phyloP scores from a whole-genome alignment of 345 rosid genomes.

The Melaleuca alternifolia region DNA sequence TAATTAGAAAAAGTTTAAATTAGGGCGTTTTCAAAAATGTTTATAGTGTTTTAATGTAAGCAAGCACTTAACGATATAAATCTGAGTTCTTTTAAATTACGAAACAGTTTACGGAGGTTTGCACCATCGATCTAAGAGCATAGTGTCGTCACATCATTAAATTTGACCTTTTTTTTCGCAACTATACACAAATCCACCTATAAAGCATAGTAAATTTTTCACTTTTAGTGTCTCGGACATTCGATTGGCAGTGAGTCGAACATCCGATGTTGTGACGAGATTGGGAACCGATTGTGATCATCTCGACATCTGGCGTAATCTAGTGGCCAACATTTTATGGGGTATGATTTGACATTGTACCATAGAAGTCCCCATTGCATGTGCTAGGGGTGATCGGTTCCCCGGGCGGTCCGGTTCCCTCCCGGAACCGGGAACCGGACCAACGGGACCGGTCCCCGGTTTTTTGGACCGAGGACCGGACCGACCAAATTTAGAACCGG shows the following conservation, averaged over 20 bases:
- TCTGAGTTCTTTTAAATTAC: not conserved
- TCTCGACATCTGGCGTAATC: not conserved
- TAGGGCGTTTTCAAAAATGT: too few species aligned
- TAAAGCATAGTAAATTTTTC: not conserved
- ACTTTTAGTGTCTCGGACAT: not conserved
- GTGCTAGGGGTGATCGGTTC: too few species aligned
- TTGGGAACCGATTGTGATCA: not conserved
- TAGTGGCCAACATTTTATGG: accelerated
- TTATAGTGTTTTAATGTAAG: not conserved
- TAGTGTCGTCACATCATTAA: not conserved
- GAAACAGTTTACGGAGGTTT: not conserved
- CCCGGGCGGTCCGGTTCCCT: too few species aligned
- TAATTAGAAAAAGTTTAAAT: not conserved
- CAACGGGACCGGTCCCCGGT: too few species aligned
- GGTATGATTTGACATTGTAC: not conserved
- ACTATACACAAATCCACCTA: not conserved
- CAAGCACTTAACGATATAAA: not conserved
- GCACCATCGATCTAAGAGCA: not conserved
- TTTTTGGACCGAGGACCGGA: too few species aligned
- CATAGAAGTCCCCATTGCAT: not conserved
- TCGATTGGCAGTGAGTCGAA: not conserved
- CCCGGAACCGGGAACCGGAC: too few species aligned
- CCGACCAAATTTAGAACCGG: too few species aligned
- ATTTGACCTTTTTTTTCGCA: not conserved
- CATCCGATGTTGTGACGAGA: not conserved